phyloP scores from a whole-genome alignment of 176 grass and related monocot genomes.

The Zea mays region DNA sequence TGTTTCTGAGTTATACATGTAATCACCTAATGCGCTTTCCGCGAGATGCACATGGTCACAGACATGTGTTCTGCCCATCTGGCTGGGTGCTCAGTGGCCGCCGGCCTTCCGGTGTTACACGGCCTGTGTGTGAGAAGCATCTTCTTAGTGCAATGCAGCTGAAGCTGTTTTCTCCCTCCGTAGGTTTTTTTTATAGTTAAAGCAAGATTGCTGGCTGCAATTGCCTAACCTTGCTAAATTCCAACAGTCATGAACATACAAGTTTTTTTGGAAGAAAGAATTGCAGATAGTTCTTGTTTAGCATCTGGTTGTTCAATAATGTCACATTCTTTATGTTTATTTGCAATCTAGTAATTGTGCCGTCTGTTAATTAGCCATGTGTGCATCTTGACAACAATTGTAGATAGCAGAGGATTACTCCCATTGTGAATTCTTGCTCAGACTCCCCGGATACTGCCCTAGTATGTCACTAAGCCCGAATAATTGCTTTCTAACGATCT shows the following conservation, averaged over 20 bases:
- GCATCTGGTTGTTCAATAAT: conserved; percentile 17
- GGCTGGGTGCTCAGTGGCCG: too few species aligned
- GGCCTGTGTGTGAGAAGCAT: too few species aligned
- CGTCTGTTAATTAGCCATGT: conserved; percentile 17
- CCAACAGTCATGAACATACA: background rate
- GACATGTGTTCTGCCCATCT: too few species aligned
- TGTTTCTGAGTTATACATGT: too few species aligned
- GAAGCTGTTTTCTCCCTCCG: too few species aligned
- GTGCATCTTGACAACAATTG: conserved; percentile 27
- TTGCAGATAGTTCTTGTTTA: background rate
- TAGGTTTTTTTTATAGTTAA: too few species aligned
- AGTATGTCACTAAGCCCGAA: conserved; percentile 55
- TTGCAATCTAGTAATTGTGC: background rate
- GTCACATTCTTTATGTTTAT: background rate
- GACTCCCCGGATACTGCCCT: conserved; percentile 95
- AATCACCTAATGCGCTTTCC: too few species aligned
- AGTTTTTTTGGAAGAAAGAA: background rate
- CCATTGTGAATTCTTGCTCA: conserved; percentile 87
- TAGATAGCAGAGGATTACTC: conserved; percentile 98
- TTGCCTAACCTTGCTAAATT: background rate
- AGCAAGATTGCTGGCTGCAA: background rate
- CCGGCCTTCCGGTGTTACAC: too few species aligned
- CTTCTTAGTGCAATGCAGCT: too few species aligned
- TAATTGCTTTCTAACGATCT: conserved; percentile 6
- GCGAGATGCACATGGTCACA: too few species aligned